Evolutionary conservation across 495 filamentous ascomycete genomes (phyloP).

Genomic region (Echria macrotheca): DNA sequence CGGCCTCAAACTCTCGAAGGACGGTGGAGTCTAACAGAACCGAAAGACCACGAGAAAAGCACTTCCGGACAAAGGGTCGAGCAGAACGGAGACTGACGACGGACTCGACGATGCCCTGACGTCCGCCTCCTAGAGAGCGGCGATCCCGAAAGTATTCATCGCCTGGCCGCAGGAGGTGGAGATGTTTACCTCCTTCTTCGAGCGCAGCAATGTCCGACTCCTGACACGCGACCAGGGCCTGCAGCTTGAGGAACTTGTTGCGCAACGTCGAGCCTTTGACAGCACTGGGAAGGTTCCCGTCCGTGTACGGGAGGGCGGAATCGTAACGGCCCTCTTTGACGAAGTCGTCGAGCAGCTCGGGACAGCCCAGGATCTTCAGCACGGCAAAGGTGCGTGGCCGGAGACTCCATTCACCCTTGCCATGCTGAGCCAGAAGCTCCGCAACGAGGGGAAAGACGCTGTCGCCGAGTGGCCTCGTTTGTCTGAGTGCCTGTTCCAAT

Average conservation of each 20-base stretch:
- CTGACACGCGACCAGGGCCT: background rate
- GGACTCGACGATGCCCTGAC: background rate
- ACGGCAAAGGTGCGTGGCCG: conserved; percentile 1
- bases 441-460: background rate
- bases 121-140: background rate
- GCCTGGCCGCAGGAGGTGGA: background rate
- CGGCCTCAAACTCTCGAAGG: background rate
- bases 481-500: too few relatives aligned
- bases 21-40: background rate
- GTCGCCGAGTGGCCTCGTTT: background rate
- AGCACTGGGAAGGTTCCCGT: background rate
- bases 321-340: background rate
- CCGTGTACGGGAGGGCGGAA: background rate
- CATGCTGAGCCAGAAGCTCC: background rate
- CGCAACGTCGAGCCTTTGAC: background rate
- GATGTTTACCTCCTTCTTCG: background rate
- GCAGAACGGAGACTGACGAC: background rate
- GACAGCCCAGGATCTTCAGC: conserved; percentile 1
- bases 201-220: background rate
- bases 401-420: conserved; percentile 3
- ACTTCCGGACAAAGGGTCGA: background rate
- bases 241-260: background rate
- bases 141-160: background rate
- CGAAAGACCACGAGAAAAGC: background rate
- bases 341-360: background rate